Evolutionary conservation across 2,329 filamentous ascomycete genomes (phyloP), one percentile per base, ranked within the genome.

Genomic region (Cladophialophora exuberans): DNA sequence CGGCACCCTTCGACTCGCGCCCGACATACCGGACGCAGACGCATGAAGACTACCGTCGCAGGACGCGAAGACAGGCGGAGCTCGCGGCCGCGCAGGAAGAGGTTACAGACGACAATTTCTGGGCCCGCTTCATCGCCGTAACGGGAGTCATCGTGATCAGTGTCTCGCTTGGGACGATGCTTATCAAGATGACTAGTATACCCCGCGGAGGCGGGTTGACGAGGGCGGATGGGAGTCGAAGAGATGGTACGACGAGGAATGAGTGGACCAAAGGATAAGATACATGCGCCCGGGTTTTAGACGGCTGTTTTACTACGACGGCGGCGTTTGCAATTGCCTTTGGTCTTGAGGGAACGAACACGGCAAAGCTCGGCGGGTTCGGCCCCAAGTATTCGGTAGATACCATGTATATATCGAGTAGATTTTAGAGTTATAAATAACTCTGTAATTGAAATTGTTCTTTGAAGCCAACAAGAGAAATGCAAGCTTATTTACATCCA

Each of bases 21-120:
- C 79, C 81, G 7, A 92, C 96, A 72, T 83, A 85, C 64, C 79
- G 83, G 59, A 95, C 90, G 56, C 90, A 96, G 61, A 77, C 81
- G 45, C 76, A 80, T 28, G 79, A 88, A 64, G 82, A 89, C 61
- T 70, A 74, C 68, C 67, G 80, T 64, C 69, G 78, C 64, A 67
- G 77, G 65, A 69, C 74, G 17, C 70, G 80, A 67, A 68, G 68
- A 65, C 57, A 67, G 68, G 56, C 68, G 66, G 63, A 68, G 57
- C 43, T 71, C 64, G 58, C 69, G 64, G 64, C 66, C 57, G 57
- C 67, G 51, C 60, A 65, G 61, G 60, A 65, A 52, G 68, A 62
- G 18, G 65, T 65, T 18, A 64, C 72, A 70, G 26, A 78, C 70
- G 63, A 68, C 26, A 57, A 63, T 59, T 67, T 68, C 62, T 65